A percentile compares a stretch with the other conserved stretches of the same genome.
These are phyloP conservation scores for Ophiostoma perfectum DNA, from an alignment of 2,329 filamentous ascomycete genomes.

Conservation along the genomic window DNA sequence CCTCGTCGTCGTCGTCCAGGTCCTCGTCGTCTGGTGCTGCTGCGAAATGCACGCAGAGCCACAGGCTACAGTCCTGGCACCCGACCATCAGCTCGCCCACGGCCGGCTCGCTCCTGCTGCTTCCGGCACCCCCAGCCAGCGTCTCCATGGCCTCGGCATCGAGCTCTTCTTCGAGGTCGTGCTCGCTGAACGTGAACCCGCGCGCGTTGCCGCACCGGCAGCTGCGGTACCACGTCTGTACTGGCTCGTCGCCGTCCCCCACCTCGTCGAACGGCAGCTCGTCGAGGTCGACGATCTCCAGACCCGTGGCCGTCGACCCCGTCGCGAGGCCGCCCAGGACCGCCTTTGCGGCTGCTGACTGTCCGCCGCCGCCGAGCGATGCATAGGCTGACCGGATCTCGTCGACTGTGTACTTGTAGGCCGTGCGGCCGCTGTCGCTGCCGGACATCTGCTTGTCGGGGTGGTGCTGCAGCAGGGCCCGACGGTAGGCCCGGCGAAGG, in stretches of 20 bases:
- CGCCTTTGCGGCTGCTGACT: background rate
- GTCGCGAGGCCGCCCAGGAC: background rate
- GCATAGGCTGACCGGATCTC: conserved; percentile 58
- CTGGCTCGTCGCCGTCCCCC: conserved; percentile 10
- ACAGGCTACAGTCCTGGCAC: conserved; percentile 61
- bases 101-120: conserved; percentile 29
- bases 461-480: conserved; percentile 60
- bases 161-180: conserved; percentile 50
- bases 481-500: conserved; percentile 59
- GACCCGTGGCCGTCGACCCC: conserved; percentile 42
- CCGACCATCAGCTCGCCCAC: conserved; percentile 58
- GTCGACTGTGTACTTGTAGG: conserved; percentile 49
- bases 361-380: conserved; percentile 36
- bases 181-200: conserved; percentile 55
- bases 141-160: conserved; percentile 35
- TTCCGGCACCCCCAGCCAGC: conserved; percentile 11
- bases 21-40: conserved; percentile 41
- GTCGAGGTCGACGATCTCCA: conserved; percentile 61
- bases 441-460: conserved; percentile 49
- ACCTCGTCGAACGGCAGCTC: conserved; percentile 50
- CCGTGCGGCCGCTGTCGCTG: background rate
- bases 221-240: conserved; percentile 47
- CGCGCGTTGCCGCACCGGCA: conserved; percentile 61
- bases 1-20: conserved; percentile 19
- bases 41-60: conserved; percentile 60